A percentile compares a stretch with the other conserved stretches of the same genome.
These are phyloP conservation scores for Voacanga thouarsii DNA, from an alignment of 257 asterid species.

Conservation along the genomic window DNA sequence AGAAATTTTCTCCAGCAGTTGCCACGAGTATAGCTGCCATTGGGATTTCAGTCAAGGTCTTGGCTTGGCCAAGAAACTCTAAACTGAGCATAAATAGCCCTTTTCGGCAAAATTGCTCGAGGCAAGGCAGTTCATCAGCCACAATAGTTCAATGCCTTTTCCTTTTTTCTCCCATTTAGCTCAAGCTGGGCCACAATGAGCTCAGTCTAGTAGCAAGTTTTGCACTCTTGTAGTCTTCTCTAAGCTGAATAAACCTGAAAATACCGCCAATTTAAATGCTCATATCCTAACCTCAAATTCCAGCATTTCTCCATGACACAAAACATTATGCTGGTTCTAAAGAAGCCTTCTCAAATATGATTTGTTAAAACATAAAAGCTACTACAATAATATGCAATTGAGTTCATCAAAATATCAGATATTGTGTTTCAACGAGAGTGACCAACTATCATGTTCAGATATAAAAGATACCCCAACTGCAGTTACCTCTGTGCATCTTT, in stretches of 20 bases:
- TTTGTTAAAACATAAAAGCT: background rate
- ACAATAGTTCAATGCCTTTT: background rate
- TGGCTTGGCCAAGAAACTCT: background rate
- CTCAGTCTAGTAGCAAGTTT: constrained; percentile 83
- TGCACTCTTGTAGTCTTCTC: constrained; percentile 98
- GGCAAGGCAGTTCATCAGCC: background rate
- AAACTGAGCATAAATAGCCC: background rate
- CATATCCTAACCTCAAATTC: background rate
- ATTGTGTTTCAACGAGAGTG: background rate
- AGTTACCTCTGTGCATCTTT: constrained; percentile 94
- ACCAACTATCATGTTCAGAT: background rate
- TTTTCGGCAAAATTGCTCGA: background rate
- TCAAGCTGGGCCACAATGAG: constrained; percentile 54
- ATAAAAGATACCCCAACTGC: background rate
- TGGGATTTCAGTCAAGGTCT: background rate
- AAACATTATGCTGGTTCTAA: background rate
- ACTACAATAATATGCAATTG: background rate
- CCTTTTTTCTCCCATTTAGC: constrained; percentile 6
- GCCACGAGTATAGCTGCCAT: background rate
- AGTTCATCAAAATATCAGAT: background rate
- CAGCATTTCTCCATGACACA: background rate
- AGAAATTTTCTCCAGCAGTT: background rate
- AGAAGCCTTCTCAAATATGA: background rate
- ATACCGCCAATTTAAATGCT: constrained; percentile 15
- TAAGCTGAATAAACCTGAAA: constrained; percentile 92